phyloP scores from a whole-genome alignment of 1,139 yeast species.

The Hemisphaericaspora subhashii region DNA sequence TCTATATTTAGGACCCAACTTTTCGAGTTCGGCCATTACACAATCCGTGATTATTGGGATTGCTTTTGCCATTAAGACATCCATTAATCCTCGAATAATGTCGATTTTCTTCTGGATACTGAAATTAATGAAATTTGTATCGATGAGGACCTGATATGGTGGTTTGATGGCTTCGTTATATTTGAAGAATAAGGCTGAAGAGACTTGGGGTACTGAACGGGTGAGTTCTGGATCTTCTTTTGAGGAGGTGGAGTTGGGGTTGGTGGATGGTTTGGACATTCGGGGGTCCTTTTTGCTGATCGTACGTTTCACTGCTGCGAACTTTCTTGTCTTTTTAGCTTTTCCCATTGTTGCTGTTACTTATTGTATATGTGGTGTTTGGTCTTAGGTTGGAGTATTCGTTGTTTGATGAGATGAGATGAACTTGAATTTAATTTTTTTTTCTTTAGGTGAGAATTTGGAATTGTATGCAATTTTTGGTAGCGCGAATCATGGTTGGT shows the following conservation, averaged over 20 bases:
- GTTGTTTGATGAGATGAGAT: conserved; percentile 6
- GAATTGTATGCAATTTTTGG: no score
- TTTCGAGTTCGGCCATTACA: conserved; percentile 96
- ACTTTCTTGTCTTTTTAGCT: conserved; percentile 92
- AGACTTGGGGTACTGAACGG: conserved; percentile 86
- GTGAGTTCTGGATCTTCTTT: conserved; percentile 78
- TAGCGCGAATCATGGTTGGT: no score
- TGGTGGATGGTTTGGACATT: conserved; percentile 32
- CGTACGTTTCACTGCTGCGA: conserved; percentile 86
- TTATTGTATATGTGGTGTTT: no score
- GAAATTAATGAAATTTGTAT: conserved; percentile 94
- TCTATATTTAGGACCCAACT: conserved; percentile 90
- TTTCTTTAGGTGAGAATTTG: not conserved
- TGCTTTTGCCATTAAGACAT: conserved; percentile 88
- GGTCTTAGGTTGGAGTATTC: not conserved
- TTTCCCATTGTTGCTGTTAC: conserved; percentile 67
- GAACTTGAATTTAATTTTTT: not conserved
- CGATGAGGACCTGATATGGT: conserved; percentile 92
- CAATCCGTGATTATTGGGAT: conserved; percentile 95
- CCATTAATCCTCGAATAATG: conserved; percentile 94
- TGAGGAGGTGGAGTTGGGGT: conserved; percentile 20
- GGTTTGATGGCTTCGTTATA: conserved; percentile 93
- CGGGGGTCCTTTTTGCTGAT: conserved; percentile 73
- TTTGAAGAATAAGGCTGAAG: conserved; percentile 93
- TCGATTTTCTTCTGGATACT: conserved; percentile 95